These are phyloP conservation scores for Cordyceps tenuipes DNA, from an alignment of 2,329 filamentous ascomycete species.

Conservation along the genomic window DNA sequence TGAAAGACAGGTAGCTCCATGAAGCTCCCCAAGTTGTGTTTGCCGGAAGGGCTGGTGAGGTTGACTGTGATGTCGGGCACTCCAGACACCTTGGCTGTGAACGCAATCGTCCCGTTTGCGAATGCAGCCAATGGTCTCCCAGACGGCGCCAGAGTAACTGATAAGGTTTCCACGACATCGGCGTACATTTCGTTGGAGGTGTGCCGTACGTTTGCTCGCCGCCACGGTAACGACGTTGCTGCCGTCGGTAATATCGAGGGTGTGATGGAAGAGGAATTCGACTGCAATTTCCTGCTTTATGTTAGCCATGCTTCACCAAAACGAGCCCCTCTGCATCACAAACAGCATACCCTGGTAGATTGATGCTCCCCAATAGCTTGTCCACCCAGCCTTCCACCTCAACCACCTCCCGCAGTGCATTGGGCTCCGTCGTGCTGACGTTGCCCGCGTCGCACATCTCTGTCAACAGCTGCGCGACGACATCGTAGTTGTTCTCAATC, in stretches of 20 bases:
- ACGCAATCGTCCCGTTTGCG: conserved; percentile 85
- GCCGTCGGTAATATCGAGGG: conserved; percentile 36
- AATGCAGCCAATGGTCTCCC: conserved; percentile 80
- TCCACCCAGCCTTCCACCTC: conserved; percentile 87
- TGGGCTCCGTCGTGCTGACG: conserved; percentile 86
- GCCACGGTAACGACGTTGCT: conserved; percentile 67
- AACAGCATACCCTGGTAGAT: conserved; percentile 57
- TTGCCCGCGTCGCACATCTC: conserved; percentile 95
- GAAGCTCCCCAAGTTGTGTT: conserved; percentile 62
- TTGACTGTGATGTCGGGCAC: conserved; percentile 82
- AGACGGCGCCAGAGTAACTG: conserved; percentile 82
- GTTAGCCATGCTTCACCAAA: not conserved
- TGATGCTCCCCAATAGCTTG: conserved; percentile 81
- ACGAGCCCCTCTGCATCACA: not conserved
- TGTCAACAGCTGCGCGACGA: conserved; percentile 82
- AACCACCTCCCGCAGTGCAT: conserved; percentile 82
- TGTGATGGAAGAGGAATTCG: conserved; percentile 29
- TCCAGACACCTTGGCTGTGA: conserved; percentile 90
- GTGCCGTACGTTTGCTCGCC: conserved; percentile 83
- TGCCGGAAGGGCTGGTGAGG: conserved; percentile 73
- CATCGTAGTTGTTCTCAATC: conserved; percentile 85
- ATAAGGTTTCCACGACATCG: conserved; percentile 84
- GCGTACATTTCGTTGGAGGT: conserved; percentile 97
- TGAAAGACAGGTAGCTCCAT: conserved; percentile 92
- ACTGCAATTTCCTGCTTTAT: conserved; percentile 30